Evolutionary conservation across 2,329 filamentous ascomycete genomes (phyloP).

Genomic region (Aurifilum marmelostoma): DNA sequence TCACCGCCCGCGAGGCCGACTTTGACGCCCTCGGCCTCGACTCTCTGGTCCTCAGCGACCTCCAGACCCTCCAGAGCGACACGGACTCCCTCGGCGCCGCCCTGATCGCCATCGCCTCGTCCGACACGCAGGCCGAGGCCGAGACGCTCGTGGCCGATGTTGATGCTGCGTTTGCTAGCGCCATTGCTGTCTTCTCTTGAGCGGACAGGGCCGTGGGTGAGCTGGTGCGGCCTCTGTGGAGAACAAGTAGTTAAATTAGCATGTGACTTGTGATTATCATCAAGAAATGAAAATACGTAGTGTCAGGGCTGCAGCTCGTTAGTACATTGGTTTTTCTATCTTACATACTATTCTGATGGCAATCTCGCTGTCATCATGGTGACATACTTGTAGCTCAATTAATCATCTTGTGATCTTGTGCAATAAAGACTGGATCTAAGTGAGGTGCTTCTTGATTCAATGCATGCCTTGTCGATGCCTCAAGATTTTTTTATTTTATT

Average conservation of each 20-base stretch:
- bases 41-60: conserved; percentile 22
- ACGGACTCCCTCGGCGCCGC: conserved; percentile 20
- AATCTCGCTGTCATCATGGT: not conserved
- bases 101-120: conserved; percentile 22
- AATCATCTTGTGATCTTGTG: no score
- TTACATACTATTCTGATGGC: not conserved
- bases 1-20: conserved; percentile 21
- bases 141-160: conserved; percentile 6
- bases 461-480: not conserved
- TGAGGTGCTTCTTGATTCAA: no score
- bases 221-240: not conserved
- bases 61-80: conserved; percentile 25
- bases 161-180: conserved; percentile 23
- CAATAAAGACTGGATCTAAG: no score
- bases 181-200: conserved; percentile 24
- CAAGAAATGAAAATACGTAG: not conserved
- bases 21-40: conserved; percentile 19
- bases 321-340: not conserved
- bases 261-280: no score
- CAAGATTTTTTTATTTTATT: no score
- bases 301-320: no score
- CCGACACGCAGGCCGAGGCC: conserved; percentile 21
- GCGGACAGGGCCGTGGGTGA: not conserved
- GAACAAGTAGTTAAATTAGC: not conserved
- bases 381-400: not conserved